Evolutionary conservation across 805 yeast species (phyloP), one percentile per base, ranked within the genome.

Genomic region (Zygoascus biomembranicola): DNA sequence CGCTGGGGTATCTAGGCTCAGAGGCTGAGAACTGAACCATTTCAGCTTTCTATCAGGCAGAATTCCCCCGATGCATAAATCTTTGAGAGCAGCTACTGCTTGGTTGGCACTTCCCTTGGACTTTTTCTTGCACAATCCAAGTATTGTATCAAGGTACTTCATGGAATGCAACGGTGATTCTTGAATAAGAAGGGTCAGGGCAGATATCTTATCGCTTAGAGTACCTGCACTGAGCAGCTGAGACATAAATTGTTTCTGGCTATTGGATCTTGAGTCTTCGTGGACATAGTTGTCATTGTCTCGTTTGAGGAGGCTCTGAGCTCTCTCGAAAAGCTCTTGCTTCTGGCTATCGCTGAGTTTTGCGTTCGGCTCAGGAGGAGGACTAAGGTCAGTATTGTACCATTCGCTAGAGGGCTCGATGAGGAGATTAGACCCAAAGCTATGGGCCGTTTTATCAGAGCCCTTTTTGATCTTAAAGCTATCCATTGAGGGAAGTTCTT

Each of bases 191-290:
- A 94, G 79, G 0, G 99, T 92, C 65, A 94, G 77, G 0, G 99
- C 97, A 48, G 96, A 87, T 52, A 94, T 87, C 72, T 94, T 90
- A 84, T 94, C 99, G 62, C 82, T 85, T 62, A 92, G 76, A 0
- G 99, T 94, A 87, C 99, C 99, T 60, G 82, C 85, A 5, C 90
- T 77, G 63, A 94, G 78, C 61, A 94, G 85, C 69, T 92, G 95
- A 1, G 92, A 79, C 75, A 89, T 80, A 68, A 92, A 92, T 75
- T 87, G 85, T 66, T 81, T 83, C 73, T 87, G 97, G 5, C 95
- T 86, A 42, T 85, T 81, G 53, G 84, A 79, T 59, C 82, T 82
- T 52, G 86, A 79, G 66, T 84, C 84, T 66, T 85, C 95, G 56
- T 82, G 84, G 57, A 80, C 77, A 66, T 87, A 92, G 0, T 75